Conservation (phyloP, 257 asterid genomes). For the Capsicum baccatum region DNA sequence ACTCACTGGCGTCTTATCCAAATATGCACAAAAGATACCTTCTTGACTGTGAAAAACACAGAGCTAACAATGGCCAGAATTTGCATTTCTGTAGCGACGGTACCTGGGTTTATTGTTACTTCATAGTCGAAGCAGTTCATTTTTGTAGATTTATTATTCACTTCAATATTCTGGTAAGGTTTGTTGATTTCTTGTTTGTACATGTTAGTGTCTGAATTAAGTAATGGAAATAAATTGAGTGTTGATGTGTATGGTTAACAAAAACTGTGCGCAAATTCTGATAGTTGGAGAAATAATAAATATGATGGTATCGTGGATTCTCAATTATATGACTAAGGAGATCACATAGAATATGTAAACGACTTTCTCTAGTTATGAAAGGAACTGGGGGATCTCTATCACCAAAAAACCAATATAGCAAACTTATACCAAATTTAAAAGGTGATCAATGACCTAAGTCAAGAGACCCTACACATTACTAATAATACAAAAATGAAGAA, state of each 20-base stretch:
- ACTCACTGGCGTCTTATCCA: conserved; percentile 73
- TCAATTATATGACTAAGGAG: no score
- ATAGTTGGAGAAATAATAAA: no score
- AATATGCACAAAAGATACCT: conserved; percentile 55
- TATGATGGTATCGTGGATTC: no score
- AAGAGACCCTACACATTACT: no score
- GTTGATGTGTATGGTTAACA: not conserved
- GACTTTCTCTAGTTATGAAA: no score
- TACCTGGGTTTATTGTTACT: not conserved
- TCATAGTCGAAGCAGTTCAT: not conserved
- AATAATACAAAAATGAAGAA: no score
- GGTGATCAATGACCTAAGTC: no score
- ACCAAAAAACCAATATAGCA: no score
- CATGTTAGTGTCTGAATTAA: not conserved
- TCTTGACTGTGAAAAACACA: conserved; percentile 43
- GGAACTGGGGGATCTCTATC: no score
- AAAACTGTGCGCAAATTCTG: no score
- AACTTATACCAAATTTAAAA: no score
- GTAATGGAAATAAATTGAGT: not conserved
- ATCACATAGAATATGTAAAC: no score
- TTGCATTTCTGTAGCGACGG: not conserved
- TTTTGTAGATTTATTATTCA: conserved; percentile 11
- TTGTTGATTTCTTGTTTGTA: not conserved
- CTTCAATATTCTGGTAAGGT: not conserved
- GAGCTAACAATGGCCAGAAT: conserved; percentile 37